phyloP scores from a whole-genome alignment of 257 asterid species.

The Penstemon barbatus region DNA sequence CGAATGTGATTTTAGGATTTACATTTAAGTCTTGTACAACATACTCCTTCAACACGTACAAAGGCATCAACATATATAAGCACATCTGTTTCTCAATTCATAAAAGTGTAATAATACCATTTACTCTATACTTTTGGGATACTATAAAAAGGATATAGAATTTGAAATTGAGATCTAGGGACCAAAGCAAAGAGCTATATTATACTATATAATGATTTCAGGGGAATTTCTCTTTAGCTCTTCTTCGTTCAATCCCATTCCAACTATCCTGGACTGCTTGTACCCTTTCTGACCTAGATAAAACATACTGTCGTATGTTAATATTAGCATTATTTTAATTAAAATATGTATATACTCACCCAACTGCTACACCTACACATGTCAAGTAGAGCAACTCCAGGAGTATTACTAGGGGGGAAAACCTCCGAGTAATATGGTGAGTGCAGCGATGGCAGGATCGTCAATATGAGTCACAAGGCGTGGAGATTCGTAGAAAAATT shows the following conservation, averaged over 20 bases:
- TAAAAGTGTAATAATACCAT: not conserved
- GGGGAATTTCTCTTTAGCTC: conserved; percentile 86
- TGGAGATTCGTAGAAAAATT: conserved; percentile 66
- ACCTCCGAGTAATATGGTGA: conserved; percentile 78
- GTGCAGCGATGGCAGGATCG: conserved; percentile 91
- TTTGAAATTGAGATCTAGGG: not conserved
- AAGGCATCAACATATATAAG: conserved; percentile 20
- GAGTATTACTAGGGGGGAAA: conserved; percentile 70
- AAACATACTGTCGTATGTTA: conserved; percentile 2
- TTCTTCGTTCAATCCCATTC: conserved; percentile 93
- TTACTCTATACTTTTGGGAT: not conserved
- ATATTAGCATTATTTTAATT: not conserved
- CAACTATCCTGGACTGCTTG: conserved; percentile 73
- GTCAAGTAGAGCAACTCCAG: conserved; percentile 90
- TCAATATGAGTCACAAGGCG: conserved; percentile 96
- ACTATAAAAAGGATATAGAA: not conserved
- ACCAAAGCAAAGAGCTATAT: not conserved
- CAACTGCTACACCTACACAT: conserved; percentile 99
- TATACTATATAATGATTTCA: conserved; percentile 36
- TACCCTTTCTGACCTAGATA: conserved; percentile 83
- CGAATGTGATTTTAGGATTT: conserved; percentile 79
- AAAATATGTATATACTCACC: conserved; percentile 46
- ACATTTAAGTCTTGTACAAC: conserved; percentile 88
- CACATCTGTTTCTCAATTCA: conserved; percentile 26
- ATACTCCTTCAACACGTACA: conserved; percentile 83